Evolutionary conservation across 805 yeast genomes (phyloP).

Genomic region (Huiozyma naganishii): DNA sequence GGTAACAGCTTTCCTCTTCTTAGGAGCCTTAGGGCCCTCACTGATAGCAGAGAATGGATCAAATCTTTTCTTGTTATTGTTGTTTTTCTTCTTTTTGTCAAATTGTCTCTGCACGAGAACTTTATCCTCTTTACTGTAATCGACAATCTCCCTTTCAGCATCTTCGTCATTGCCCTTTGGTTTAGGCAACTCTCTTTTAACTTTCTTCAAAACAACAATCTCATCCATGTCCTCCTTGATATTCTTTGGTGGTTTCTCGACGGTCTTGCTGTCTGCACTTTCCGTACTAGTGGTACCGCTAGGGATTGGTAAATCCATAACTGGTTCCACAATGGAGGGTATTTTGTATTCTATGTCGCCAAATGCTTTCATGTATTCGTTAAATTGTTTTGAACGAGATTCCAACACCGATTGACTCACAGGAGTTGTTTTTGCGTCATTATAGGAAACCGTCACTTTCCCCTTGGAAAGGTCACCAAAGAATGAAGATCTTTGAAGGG

Average conservation of each 20-base stretch:
- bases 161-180: constrained; percentile 1
- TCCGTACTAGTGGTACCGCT: not conserved
- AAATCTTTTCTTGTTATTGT: constrained; percentile 34
- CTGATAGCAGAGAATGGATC: constrained; percentile 47
- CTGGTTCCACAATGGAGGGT: constrained; percentile 3
- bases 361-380: constrained; percentile 7
- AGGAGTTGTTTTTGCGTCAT: constrained; percentile 1
- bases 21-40: constrained; percentile 44
- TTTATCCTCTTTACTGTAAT: constrained; percentile 36
- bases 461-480: constrained; percentile 7
- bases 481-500: constrained; percentile 1
- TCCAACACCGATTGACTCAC: constrained; percentile 3
- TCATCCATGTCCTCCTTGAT: constrained; percentile 26
- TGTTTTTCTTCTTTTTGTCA: constrained; percentile 5
- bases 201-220: constrained; percentile 31
- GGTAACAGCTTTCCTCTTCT: constrained; percentile 27
- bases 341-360: constrained; percentile 9
- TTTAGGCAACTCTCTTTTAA: constrained; percentile 8
- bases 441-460: constrained; percentile 5
- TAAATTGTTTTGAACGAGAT: constrained; percentile 8
- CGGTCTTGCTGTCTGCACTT: not conserved
- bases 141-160: constrained; percentile 26
- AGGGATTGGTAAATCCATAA: constrained; percentile 2
- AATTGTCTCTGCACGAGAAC: constrained; percentile 24
- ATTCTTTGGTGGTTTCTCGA: not conserved